Percentiles rank a stretch among this genome's conserved stretches.
Conservation (phyloP, 176 grass and related monocot genomes). For the Triticum aestivum region DNA sequence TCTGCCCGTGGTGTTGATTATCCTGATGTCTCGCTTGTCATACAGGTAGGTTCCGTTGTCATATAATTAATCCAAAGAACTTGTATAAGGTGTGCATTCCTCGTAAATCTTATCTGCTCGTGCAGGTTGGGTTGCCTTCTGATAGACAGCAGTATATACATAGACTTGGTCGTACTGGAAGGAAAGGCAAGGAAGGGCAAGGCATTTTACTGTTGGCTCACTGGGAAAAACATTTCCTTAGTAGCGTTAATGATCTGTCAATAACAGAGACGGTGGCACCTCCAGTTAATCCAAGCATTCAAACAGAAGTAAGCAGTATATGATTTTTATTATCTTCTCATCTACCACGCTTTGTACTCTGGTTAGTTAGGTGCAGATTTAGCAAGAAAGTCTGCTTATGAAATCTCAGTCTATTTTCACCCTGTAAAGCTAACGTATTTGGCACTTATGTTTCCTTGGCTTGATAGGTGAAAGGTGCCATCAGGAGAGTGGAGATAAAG, state of each 20-base stretch:
- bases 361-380: not conserved
- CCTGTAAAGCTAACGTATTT: constrained; percentile 4
- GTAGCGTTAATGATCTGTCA: constrained; percentile 69
- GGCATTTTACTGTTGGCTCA: constrained; percentile 77
- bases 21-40: constrained; percentile 86
- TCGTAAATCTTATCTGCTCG: constrained; percentile 16
- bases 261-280: constrained; percentile 48
- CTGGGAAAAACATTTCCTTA: constrained; percentile 73
- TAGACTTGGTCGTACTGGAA: constrained; percentile 84
- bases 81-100: not conserved
- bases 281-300: constrained; percentile 39
- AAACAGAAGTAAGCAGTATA: constrained; percentile 46
- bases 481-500: constrained; percentile 58
- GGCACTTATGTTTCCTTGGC: constrained; percentile 19
- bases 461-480: constrained; percentile 50
- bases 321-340: constrained; percentile 17
- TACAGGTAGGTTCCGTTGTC: constrained; percentile 51
- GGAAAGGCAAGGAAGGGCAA: constrained; percentile 82
- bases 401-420: constrained; percentile 19
- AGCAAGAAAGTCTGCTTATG: not conserved
- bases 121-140: constrained; percentile 72
- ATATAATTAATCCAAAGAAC: not conserved
- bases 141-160: constrained; percentile 92
- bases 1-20: constrained; percentile 97
- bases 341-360: not conserved